Evolutionary conservation across 805 yeast genomes (phyloP).

Genomic region (Pichia thaimueangensis): DNA sequence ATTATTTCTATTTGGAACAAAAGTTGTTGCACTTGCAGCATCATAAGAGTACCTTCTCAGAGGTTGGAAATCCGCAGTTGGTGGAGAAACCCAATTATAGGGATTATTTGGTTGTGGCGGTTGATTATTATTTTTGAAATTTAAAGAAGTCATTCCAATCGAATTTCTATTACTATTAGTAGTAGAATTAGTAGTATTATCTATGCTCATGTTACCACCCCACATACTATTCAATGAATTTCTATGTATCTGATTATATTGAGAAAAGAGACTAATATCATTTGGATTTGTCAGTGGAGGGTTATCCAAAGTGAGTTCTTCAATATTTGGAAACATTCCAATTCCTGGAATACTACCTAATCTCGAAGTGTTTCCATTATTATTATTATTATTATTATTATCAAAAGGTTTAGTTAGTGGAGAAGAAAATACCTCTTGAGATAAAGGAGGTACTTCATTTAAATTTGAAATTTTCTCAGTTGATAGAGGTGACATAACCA

Average conservation of each 20-base stretch:
- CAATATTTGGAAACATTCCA: slow-evolving; percentile 2
- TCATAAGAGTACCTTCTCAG: slow-evolving; percentile 24
- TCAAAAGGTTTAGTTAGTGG: not conserved
- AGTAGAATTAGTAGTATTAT: not conserved
- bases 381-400: not conserved
- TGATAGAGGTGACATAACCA: not conserved
- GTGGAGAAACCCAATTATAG: slow-evolving; percentile 21
- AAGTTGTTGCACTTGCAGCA: slow-evolving; percentile 14
- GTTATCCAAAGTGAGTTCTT: not conserved
- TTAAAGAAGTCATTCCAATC: not conserved
- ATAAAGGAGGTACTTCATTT: not conserved
- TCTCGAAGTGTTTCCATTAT: not conserved
- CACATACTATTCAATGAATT: slow-evolving; percentile 1
- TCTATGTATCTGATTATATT: not conserved
- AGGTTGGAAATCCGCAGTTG: slow-evolving; percentile 20
- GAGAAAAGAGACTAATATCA: not conserved
- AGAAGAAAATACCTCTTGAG: not conserved
- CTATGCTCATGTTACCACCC: too few species aligned
- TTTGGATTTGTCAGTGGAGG: not conserved
- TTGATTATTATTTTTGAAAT: slow-evolving; percentile 7
- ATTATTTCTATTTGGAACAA: slow-evolving; percentile 12
- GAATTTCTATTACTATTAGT: not conserved
- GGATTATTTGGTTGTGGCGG: not conserved
- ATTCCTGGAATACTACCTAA: too few species aligned
- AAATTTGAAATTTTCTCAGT: slow-evolving; percentile 1